A percentile compares a stretch with the other conserved stretches of the same genome.
These are phyloP conservation scores for Colletotrichum acutatum DNA, from an alignment of 2,329 filamentous ascomycete species.

Conservation along the genomic window DNA sequence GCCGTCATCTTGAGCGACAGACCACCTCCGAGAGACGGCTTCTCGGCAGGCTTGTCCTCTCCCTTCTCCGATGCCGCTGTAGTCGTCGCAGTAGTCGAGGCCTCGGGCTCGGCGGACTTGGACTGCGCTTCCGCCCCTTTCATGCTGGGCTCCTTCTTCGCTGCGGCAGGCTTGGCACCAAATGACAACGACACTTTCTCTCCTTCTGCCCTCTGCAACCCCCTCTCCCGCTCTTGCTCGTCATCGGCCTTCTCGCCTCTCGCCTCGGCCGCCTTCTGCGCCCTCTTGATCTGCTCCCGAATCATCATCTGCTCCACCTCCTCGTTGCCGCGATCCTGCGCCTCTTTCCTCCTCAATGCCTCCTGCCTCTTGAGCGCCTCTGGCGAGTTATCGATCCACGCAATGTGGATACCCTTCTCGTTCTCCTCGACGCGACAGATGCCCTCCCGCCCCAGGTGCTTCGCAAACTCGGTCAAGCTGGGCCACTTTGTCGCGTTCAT, in stretches of 20 bases:
- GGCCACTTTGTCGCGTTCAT: constrained; percentile 95
- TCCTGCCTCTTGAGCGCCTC: constrained; percentile 85
- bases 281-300: constrained; percentile 83
- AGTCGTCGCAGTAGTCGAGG: constrained; percentile 32
- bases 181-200: constrained; percentile 81
- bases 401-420: constrained; percentile 84
- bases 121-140: constrained; percentile 25
- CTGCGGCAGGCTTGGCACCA: constrained; percentile 54
- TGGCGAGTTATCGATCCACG: constrained; percentile 92
- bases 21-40: constrained; percentile 40
- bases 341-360: constrained; percentile 83
- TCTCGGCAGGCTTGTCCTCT: constrained; percentile 30
- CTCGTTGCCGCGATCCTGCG: constrained; percentile 90
- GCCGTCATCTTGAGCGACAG: constrained; percentile 74
- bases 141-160: constrained; percentile 34
- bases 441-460: constrained; percentile 85
- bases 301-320: constrained; percentile 87
- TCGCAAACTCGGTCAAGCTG: constrained; percentile 89
- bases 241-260: constrained; percentile 54
- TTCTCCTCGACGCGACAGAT: constrained; percentile 92
- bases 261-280: constrained; percentile 68
- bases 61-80: constrained; percentile 35
- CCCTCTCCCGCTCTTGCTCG: constrained; percentile 52
- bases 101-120: constrained; percentile 38
- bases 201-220: constrained; percentile 72